Evolutionary conservation across 495 filamentous ascomycete species (phyloP), one percentile per base, ranked within the genome.

Genomic region (Penicilliopsis zonata): DNA sequence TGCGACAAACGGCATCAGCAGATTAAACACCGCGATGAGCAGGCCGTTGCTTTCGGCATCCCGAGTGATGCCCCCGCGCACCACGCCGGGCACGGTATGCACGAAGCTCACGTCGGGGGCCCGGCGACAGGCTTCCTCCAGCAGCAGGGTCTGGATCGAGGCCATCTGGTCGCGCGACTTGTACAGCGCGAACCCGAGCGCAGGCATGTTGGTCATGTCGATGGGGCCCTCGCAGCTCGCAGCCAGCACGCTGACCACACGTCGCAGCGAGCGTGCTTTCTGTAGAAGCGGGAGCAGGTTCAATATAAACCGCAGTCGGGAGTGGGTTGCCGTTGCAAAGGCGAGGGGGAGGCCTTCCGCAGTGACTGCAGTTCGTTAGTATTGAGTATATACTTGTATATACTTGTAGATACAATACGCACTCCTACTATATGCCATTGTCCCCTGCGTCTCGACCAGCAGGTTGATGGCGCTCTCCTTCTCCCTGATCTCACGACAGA

Each of bases 221-320:
- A 83, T 40, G 1, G 38, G 33, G 4, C 71, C 70, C 48, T 84
- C 78, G 12, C 62, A 57, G 10, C 65, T 61, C 3, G 51, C 66
- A 0, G 47, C 59, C 4, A 67, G 47, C n/a, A 82, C 67, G 20
- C 49, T 59, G 13, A 85, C 61, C 5, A 85, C 72, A 2, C 79
- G 72, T 1, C 62, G 58, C n/a, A 71, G 60, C 1, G 36, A 15
- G 1, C 57, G 29, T 0, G 73, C 63, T 5, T 43, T 30, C 16
- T 52, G 52, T 0, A 84, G 43, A 0, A 70, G 63, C 0, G 80
- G 77, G 2, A 85, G 66, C 2, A 85, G 64, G 43, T 79, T 77
- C 25, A 51, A 35, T 14, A 68, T 63, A 47, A 82, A 80, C 23
- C 78, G 69, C 28, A 69, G 61, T 10, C 80, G 74, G 16, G 69